Evolutionary conservation across 1,284 basidiomycete genomes (phyloP), one percentile per base, ranked within the genome.

Genomic region (Salmacisia buchloeana): DNA sequence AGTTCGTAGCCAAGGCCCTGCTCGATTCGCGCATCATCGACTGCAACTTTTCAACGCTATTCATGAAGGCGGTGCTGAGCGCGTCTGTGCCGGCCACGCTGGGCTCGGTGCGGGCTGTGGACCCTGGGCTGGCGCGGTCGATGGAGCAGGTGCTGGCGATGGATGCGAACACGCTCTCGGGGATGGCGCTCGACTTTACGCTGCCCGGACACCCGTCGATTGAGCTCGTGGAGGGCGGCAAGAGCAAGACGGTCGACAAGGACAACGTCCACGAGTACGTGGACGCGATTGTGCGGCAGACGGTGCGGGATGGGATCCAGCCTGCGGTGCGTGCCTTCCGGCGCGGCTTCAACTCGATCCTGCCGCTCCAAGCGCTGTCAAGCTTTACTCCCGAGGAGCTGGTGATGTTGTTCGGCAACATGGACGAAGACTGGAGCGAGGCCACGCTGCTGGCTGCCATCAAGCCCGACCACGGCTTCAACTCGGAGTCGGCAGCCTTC

Each of bases 381-480:
- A 90, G 91, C 27, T 98, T 99, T 82, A 90, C 93, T 31, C 86
- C 92, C 5, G 91, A 97, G 63, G 96, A 99, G 80, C 83, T 98
- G 13, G 89, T 89, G 39, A 89, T 94, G 85, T 83, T 97, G 35
- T 94, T 97, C 73, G 94, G 94, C 33, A 94, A 96, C 74, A 86
- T 89, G 5, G 92, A 97, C 15, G 94, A 97, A 77, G 73, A 78
- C 57, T 75, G 81, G 74, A 73, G 62, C 65, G 71, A 75, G 64
- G 33, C 69, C 90, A 94, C 92, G n/a, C 84, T 98, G 49, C 87
- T 86, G 61, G 91, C 93, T 76, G 86, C 89, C 4, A 82, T 97
- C 81, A 97, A 97, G 81, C 94, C 96, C 10, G 96, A 99, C 77
- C 96, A 99, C 80, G 96, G 96, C 10, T 97, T 94, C 84, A 94